Conservation (phyloP, 2,329 filamentous ascomycete genomes). For the Cladobotryum mycophilum region DNA sequence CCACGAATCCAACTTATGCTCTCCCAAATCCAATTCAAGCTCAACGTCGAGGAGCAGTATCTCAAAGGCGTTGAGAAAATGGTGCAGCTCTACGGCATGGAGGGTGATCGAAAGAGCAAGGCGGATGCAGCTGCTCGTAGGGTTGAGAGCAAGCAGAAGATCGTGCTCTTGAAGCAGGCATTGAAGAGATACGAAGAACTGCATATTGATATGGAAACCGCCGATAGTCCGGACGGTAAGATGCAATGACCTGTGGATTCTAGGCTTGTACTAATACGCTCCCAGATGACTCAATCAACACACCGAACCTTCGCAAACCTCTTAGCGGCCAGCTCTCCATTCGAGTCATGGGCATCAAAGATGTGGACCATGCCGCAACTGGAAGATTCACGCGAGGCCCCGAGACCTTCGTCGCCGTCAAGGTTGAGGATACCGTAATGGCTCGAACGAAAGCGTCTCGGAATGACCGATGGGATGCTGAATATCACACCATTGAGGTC, state of each 20-base stretch:
- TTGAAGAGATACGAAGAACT: constrained; percentile 96
- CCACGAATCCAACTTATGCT: constrained; percentile 98
- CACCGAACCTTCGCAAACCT: constrained; percentile 92
- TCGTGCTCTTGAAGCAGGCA: constrained; percentile 89
- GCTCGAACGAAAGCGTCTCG: constrained; percentile 80
- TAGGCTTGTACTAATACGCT: constrained; percentile 13
- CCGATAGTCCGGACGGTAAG: constrained; percentile 75
- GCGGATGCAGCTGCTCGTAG: constrained; percentile 83
- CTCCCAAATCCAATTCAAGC: constrained; percentile 96
- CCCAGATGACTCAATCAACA: constrained; percentile 90
- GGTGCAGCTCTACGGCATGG: constrained; percentile 95
- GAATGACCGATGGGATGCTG: constrained; percentile 85
- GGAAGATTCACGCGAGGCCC: constrained; percentile 82
- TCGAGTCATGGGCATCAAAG: constrained; percentile 80
- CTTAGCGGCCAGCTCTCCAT: constrained; percentile 84
- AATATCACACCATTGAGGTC: constrained; percentile 86
- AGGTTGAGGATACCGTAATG: constrained; percentile 90
- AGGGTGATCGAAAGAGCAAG: constrained; percentile 92
- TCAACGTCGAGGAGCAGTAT: constrained; percentile 98
- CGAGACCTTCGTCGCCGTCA: constrained; percentile 92
- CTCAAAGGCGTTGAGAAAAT: constrained; percentile 99
- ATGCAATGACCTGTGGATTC: constrained; percentile 2
- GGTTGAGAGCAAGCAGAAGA: constrained; percentile 97
- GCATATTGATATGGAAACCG: constrained; percentile 82
- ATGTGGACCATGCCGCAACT: constrained; percentile 87